These are phyloP conservation scores for Solanum etuberosum DNA, from an alignment of 257 asterid genomes.

Conservation along the genomic window DNA sequence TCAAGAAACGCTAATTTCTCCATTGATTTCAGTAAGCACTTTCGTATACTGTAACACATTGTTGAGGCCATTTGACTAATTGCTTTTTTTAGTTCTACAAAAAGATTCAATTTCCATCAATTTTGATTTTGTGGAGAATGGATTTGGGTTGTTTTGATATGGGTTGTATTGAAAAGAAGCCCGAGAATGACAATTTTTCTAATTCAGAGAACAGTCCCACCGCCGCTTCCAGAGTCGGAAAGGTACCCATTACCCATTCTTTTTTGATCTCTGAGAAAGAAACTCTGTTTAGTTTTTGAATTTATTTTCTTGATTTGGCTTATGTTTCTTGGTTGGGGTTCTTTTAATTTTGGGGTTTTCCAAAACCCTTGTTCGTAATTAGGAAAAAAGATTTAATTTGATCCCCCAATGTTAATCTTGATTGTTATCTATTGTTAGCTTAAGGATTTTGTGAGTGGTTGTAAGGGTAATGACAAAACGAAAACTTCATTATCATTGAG, in stretches of 20 bases:
- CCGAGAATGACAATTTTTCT: background rate
- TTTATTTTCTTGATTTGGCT: background rate
- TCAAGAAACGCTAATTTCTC: slow-evolving; percentile 8
- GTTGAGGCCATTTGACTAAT: background rate
- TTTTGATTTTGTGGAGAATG: slow-evolving; percentile 21
- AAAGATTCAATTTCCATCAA: background rate
- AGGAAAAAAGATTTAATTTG: background rate
- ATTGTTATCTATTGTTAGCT: background rate
- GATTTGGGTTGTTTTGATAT: slow-evolving; percentile 84
- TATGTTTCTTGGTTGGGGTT: background rate
- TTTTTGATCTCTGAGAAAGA: background rate
- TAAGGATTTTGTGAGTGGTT: background rate
- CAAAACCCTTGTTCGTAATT: background rate
- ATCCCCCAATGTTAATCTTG: background rate
- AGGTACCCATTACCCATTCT: slow-evolving; percentile 29
- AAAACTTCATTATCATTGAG: background rate
- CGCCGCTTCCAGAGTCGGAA: slow-evolving; percentile 42
- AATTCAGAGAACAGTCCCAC: slow-evolving; percentile 35
- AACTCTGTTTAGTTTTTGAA: background rate
- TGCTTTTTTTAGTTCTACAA: background rate
- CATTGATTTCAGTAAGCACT: background rate
- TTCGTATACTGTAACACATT: background rate
- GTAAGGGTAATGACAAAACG: background rate
- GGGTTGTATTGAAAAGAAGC: slow-evolving; percentile 63
- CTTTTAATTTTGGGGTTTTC: background rate